Evolutionary conservation across 768 basidiomycete genomes (phyloP).

Genomic region (Thelephora ganbajun): DNA sequence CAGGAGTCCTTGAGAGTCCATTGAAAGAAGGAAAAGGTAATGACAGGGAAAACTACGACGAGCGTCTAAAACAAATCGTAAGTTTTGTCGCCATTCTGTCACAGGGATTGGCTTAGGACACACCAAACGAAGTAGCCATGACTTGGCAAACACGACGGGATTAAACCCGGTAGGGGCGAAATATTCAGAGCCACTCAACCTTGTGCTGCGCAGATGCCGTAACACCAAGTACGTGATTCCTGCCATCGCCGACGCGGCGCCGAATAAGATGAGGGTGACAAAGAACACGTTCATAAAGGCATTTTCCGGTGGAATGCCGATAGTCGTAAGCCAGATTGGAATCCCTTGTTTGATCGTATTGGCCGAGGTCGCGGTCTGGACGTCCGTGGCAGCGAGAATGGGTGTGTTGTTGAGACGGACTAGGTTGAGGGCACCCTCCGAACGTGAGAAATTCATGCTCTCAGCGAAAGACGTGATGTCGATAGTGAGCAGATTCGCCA

Average conservation of each 20-base stretch:
- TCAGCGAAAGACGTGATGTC: slow-evolving; percentile 4
- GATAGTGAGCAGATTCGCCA: neutral
- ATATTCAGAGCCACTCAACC: neutral
- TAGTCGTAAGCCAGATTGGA: slow-evolving; percentile 66
- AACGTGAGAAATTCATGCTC: neutral
- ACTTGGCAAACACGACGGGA: neutral
- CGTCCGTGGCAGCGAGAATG: slow-evolving; percentile 13
- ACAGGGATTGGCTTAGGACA: neutral
- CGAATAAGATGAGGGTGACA: slow-evolving; percentile 50
- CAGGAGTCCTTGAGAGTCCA: slow-evolving; percentile 87
- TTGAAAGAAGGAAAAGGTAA: slow-evolving; percentile 75
- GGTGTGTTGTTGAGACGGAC: neutral
- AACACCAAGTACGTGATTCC: slow-evolving; percentile 35
- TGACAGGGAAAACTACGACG: slow-evolving; percentile 51
- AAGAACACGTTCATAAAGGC: slow-evolving; percentile 87
- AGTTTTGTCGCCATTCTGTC: neutral
- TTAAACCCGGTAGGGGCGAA: no score
- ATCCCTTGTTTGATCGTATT: slow-evolving; percentile 70
- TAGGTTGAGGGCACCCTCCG: neutral
- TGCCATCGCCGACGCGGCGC: slow-evolving; percentile 39
- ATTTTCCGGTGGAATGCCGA: slow-evolving; percentile 74
- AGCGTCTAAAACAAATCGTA: slow-evolving; percentile 17
- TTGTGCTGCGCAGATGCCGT: slow-evolving; percentile 17
- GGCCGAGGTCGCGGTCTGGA: slow-evolving; percentile 55
- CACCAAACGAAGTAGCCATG: neutral